Conservation (phyloP, 345 rosid genomes). For the Eutrema japonicum region DNA sequence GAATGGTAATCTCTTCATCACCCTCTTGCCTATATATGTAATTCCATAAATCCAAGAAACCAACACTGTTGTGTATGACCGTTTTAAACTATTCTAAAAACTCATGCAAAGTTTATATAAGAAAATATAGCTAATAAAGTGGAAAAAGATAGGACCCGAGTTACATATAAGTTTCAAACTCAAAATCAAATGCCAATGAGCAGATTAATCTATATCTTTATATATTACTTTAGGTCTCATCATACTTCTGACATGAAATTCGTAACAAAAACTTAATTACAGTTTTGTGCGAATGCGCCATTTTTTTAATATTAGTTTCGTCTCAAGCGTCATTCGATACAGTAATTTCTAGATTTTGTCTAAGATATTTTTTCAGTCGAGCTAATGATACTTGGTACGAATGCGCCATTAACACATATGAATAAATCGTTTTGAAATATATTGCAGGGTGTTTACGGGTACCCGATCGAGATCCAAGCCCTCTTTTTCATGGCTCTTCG, state of each 20-base stretch:
- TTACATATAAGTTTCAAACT: background rate
- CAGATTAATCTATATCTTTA: too few relatives aligned
- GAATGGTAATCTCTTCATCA: slow-evolving; percentile 60
- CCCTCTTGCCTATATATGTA: slow-evolving; percentile 6
- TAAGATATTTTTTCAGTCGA: too few relatives aligned
- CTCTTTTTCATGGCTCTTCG: slow-evolving; percentile 82
- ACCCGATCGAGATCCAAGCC: slow-evolving; percentile 86
- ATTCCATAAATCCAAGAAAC: background rate
- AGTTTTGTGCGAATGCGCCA: background rate
- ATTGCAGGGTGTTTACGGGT: slow-evolving; percentile 75
- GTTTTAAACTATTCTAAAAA: background rate
- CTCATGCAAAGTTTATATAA: background rate
- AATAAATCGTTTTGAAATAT: slow-evolving; percentile 19
- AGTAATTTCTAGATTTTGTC: too few relatives aligned
- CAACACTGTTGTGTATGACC: background rate
- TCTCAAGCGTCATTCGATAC: too few relatives aligned
- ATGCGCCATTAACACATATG: background rate
- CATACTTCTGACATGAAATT: background rate
- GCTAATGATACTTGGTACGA: too few relatives aligned
- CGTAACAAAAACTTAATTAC: background rate
- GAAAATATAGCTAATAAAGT: too few relatives aligned
- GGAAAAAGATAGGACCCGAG: too few relatives aligned
- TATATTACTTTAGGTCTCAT: background rate
- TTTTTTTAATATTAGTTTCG: too few relatives aligned
- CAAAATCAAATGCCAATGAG: too few relatives aligned